Conservation (phyloP, 2,329 filamentous ascomycete species). For the Aspergillus versicolor region DNA sequence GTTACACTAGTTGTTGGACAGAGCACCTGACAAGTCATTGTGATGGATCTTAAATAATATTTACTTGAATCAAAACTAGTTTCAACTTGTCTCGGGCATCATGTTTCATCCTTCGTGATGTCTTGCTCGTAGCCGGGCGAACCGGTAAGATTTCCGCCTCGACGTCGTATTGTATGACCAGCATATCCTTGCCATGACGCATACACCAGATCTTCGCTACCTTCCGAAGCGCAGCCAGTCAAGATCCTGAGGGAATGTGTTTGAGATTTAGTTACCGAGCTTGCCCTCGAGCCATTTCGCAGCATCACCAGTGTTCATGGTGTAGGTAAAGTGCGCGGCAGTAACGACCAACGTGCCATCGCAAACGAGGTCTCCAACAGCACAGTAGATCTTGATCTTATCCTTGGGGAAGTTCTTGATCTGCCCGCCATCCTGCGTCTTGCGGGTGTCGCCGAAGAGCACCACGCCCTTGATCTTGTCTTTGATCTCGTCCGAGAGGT, state of each 20-base stretch:
- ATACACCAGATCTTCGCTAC: no score
- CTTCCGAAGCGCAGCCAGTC: no score
- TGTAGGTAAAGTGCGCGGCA: constrained; percentile 41
- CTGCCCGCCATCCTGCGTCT: constrained; percentile 37
- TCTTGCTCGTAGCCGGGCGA: no score
- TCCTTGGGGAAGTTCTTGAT: constrained; percentile 43
- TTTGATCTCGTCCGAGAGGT: constrained; percentile 30
- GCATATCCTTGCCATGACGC: no score
- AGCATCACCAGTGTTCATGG: constrained; percentile 29
- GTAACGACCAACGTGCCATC: constrained; percentile 43
- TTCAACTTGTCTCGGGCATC: no score
- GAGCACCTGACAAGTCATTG: no score
- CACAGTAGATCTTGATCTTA: constrained; percentile 50
- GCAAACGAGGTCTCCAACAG: constrained; percentile 51
- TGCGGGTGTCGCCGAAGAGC: constrained; percentile 46
- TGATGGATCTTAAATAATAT: no score
- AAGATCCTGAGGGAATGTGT: not conserved
- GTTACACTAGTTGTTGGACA: no score
- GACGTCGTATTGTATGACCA: no score
- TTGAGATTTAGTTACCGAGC: constrained; percentile 13
- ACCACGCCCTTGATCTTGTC: constrained; percentile 41
- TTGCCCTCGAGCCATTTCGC: constrained; percentile 19
- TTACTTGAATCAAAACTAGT: no score
- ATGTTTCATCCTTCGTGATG: no score
- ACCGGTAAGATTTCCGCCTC: no score